These are phyloP conservation scores for Conoideocrella luteorostrata DNA, from an alignment of 2,329 filamentous ascomycete species.

Conservation along the genomic window DNA sequence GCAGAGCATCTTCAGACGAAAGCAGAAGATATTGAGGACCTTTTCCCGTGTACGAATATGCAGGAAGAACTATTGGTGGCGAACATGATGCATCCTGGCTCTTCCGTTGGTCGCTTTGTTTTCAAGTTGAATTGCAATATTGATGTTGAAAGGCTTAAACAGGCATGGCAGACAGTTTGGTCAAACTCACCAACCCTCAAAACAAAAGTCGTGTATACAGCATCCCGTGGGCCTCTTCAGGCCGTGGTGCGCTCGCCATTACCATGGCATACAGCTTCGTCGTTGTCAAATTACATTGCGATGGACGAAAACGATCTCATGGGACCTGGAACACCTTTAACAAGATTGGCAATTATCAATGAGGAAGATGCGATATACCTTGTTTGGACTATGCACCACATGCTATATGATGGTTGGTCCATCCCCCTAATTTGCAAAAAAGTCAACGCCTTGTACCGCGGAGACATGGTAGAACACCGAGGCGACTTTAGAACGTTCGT, in stretches of 20 bases:
- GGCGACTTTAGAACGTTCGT: too few species aligned
- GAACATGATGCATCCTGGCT: neutral
- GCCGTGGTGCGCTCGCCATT: too few species aligned
- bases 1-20: neutral
- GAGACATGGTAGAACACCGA: too few species aligned
- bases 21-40: conserved; percentile 1
- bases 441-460: neutral
- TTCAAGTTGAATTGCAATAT: neutral
- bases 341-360: too few species aligned
- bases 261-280: too few species aligned
- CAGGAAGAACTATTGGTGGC: neutral
- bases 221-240: too few species aligned
- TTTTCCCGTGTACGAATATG: conserved; percentile 2
- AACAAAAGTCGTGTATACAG: too few species aligned
- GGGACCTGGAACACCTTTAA: too few species aligned
- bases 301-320: too few species aligned
- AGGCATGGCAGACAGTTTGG: neutral
- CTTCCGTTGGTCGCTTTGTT: too few species aligned
- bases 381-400: neutral
- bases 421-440: neutral
- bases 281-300: neutral
- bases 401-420: neutral
- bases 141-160: neutral
- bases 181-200: too few species aligned
- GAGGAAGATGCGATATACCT: too few species aligned